Evolutionary conservation across 2,329 filamentous ascomycete genomes (phyloP), one percentile per base, ranked within the genome.

Genomic region (Triangularia verruculosa): DNA sequence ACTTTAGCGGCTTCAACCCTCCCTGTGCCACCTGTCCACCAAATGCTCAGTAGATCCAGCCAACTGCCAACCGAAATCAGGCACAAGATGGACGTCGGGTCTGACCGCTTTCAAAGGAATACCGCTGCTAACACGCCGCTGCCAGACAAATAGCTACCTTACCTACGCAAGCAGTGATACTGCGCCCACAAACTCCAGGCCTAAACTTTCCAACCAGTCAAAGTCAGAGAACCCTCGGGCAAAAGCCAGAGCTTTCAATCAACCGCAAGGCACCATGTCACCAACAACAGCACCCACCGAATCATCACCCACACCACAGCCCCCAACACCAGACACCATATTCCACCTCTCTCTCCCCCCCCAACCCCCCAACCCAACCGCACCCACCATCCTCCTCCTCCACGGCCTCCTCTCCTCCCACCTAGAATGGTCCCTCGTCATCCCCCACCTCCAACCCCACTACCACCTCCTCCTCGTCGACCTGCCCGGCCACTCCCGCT

Each of bases 391-490:
- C 3, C 71, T 84, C 13, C 74, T 83, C 61, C 73, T 83, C 12
- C 82, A 83, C 65, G 80, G 81, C 32, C 81, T 82, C 57, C 80
- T 81, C 27, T 81, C 79, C 4, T 78, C 77, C 34, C 72, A 75
- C 12, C 71, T 74, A 32, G 80, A 83, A 71, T 83, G 80, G 77
- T 62, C 71, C 3, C 68, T 73, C 60, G 74, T 78, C 53, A 72
- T 72, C 57, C 72, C 74, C 15, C 72, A 74, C 61, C 70, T 80
- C n/a, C 39, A 20, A 2, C 39, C 70, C 1, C 70, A 74, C 54
- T 78, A 78, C 65, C 78, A 79, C 65, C 70, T 80, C 12, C 71
- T 80, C 8, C 63, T 76, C 3, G 73, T 75, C 28, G 77, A 80
- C 65, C 68, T 80, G 8, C 76, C 76, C 3, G 72, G 72, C 39